These are phyloP conservation scores for Coprinellus micaceus DNA, from an alignment of 768 basidiomycete genomes.

Conservation along the genomic window DNA sequence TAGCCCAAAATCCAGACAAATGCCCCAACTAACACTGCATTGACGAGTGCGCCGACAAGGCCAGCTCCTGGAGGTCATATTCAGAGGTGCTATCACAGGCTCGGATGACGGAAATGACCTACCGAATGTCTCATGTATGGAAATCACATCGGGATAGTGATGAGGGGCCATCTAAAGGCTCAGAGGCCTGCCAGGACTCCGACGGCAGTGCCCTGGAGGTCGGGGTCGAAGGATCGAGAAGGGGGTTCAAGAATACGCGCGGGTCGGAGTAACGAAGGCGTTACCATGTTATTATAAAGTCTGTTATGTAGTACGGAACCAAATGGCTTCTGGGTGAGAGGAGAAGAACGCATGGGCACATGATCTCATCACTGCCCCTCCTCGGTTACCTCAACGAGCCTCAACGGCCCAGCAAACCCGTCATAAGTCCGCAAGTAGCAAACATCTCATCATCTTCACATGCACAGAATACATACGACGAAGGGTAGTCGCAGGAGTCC, in stretches of 20 bases:
- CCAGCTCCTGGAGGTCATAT: slow-evolving; percentile 12
- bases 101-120: not conserved
- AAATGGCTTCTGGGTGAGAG: not conserved
- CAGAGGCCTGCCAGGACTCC: not conserved
- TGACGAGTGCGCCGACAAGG: slow-evolving; percentile 30
- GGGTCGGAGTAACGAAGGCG: not conserved
- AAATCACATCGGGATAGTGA: not conserved
- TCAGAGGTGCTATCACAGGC: not conserved
- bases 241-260: not conserved
- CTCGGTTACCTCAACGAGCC: not conserved
- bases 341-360: not conserved
- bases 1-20: not conserved
- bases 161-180: not conserved
- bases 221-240: not conserved
- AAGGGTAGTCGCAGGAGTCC: no score
- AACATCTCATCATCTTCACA: no score
- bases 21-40: slow-evolving; percentile 26
- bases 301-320: not conserved
- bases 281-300: not conserved
- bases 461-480: no score
- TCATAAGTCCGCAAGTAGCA: no score
- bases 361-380: not conserved
- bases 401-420: not conserved
- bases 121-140: slow-evolving; percentile 3
- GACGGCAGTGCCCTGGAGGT: no score